phyloP scores from a whole-genome alignment of 2,329 filamentous ascomycete genomes.

The Alternaria ventricosa region DNA sequence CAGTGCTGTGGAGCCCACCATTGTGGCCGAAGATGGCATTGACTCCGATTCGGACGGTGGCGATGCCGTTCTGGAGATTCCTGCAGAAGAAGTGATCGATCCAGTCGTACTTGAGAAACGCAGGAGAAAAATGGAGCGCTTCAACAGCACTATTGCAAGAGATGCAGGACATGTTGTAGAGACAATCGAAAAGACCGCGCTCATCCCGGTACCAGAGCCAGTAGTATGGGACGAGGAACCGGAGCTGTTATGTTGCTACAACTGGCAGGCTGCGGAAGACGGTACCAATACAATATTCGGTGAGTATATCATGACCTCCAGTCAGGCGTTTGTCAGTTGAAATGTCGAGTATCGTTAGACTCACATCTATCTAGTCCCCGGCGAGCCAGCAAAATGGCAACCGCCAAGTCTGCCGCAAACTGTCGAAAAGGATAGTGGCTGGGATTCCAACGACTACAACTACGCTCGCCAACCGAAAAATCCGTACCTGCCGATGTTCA shows the following conservation, averaged over 20 bases:
- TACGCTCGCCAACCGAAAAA: constrained; percentile 32
- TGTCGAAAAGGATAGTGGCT: constrained; percentile 28
- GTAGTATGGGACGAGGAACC: constrained; percentile 35
- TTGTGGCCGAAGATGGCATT: background rate
- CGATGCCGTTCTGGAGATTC: background rate
- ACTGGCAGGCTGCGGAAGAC: constrained; percentile 31
- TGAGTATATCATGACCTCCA: background rate
- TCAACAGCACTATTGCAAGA: constrained; percentile 15
- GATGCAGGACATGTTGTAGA: constrained; percentile 26
- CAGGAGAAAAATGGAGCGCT: constrained; percentile 21
- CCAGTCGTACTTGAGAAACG: constrained; percentile 17
- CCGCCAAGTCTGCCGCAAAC: constrained; percentile 23
- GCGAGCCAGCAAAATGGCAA: constrained; percentile 33
- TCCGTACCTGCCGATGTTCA: constrained; percentile 37
- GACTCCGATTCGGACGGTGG: background rate
- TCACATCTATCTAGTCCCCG: constrained; percentile 26
- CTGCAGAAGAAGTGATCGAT: background rate
- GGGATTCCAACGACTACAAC: constrained; percentile 35
- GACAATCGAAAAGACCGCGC: constrained; percentile 15
- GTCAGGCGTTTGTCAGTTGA: background rate
- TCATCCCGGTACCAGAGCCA: constrained; percentile 13
- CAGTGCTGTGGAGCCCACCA: background rate
- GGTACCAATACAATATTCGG: constrained; percentile 36
- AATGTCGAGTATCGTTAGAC: background rate
- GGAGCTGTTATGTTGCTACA: constrained; percentile 39